phyloP scores from a whole-genome alignment of 495 filamentous ascomycete species.

The Immersiella caudata region DNA sequence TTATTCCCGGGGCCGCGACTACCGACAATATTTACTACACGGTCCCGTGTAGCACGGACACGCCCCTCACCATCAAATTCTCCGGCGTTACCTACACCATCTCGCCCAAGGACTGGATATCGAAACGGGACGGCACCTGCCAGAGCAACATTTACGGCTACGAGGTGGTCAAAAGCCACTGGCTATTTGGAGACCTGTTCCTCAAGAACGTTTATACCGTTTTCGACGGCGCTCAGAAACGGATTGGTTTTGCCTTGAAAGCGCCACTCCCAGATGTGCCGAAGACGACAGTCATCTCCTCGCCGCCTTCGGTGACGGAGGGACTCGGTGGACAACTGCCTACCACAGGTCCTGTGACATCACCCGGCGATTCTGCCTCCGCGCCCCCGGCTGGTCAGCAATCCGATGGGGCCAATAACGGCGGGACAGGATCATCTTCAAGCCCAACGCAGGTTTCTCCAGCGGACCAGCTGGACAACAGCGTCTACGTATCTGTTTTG shows the following conservation, averaged over 20 bases:
- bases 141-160: conserved; percentile 65
- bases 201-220: conserved; percentile 89
- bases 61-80: conserved; percentile 43
- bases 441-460: conserved; percentile 23
- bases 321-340: not conserved
- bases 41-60: conserved; percentile 70
- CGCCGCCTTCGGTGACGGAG: conserved; percentile 1
- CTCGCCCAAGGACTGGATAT: conserved; percentile 69
- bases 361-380: conserved; percentile 21
- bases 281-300: conserved; percentile 21
- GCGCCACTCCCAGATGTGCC: conserved; percentile 23
- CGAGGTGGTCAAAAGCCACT: conserved; percentile 49
- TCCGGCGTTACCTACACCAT: conserved; percentile 62
- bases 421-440: not conserved
- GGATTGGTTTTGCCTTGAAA: conserved; percentile 53
- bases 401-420: not conserved
- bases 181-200: conserved; percentile 83
- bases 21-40: conserved; percentile 58
- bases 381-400: conserved; percentile 19
- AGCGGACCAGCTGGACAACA: conserved; percentile 25
- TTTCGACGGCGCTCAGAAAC: conserved; percentile 68
- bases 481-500: conserved; percentile 21
- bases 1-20: conserved; percentile 60
- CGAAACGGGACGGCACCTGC: conserved; percentile 54
- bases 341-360: not conserved